A percentile compares a stretch with the other conserved stretches of the same genome.
These are phyloP conservation scores for Alternaria brassicicola DNA, from an alignment of 2,329 filamentous ascomycete species.

Conservation along the genomic window DNA sequence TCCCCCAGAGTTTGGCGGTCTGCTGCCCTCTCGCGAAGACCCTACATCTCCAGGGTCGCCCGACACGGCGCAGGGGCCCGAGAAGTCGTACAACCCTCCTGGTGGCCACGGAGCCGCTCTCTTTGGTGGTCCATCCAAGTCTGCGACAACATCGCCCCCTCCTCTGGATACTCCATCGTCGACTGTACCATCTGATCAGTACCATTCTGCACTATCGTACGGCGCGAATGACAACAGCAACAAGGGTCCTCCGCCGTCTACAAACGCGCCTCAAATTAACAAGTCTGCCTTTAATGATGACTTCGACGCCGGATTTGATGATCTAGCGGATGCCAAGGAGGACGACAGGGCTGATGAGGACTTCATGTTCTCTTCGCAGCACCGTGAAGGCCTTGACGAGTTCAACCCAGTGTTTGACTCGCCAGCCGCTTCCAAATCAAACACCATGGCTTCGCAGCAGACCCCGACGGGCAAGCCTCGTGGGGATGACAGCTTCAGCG, in stretches of 20 bases:
- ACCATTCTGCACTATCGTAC: constrained; percentile 51
- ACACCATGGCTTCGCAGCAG: constrained; percentile 54
- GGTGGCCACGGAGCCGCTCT: constrained; percentile 50
- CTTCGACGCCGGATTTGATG: constrained; percentile 80
- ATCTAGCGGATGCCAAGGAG: constrained; percentile 83
- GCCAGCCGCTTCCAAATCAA: constrained; percentile 56
- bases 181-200: constrained; percentile 51
- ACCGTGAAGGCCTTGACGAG: constrained; percentile 71
- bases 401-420: constrained; percentile 85
- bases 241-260: constrained; percentile 36
- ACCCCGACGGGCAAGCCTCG: constrained; percentile 49
- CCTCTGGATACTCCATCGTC: constrained; percentile 49
- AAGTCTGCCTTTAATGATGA: constrained; percentile 71
- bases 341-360: constrained; percentile 75
- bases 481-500: constrained; percentile 56
- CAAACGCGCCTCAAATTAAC: constrained; percentile 46
- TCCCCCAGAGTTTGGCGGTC: constrained; percentile 61
- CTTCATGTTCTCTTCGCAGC: constrained; percentile 70
- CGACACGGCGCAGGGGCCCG: constrained; percentile 45
- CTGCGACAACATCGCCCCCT: constrained; percentile 46
- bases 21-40: constrained; percentile 62
- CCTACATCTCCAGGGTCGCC: constrained; percentile 53
- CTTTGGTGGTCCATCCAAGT: constrained; percentile 48
- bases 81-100: constrained; percentile 46
- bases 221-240: constrained; percentile 41